A percentile compares a stretch with the other conserved stretches of the same genome.
Evolutionary conservation across 805 yeast genomes (phyloP).

Genomic region (Wickerhamiella azymoides): DNA sequence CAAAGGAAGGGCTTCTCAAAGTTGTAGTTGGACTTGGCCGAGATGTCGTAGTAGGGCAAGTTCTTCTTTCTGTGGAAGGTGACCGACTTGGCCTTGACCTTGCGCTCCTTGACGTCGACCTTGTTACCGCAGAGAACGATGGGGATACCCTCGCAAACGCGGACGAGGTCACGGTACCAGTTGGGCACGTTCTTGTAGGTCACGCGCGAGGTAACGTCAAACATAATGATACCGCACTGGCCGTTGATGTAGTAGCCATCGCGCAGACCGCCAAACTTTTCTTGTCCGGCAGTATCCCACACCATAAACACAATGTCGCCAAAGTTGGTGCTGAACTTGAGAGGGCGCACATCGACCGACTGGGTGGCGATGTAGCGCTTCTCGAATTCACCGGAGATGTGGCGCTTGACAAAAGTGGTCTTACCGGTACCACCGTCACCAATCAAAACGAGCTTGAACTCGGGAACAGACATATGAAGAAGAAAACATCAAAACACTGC

Average conservation of each 20-base stretch:
- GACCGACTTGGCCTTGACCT: slow-evolving; percentile 98
- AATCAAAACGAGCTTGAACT: slow-evolving; percentile 95
- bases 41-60: slow-evolving; percentile 97
- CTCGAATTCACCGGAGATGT: slow-evolving; percentile 96
- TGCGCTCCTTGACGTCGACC: slow-evolving; percentile 99
- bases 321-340: slow-evolving; percentile 93
- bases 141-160: slow-evolving; percentile 99
- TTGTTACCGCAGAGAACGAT: slow-evolving; percentile 98
- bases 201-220: slow-evolving; percentile 98
- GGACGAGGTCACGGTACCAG: slow-evolving; percentile 99
- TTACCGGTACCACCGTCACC: slow-evolving; percentile 99
- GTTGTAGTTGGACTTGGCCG: slow-evolving; percentile 99
- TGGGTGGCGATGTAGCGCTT: slow-evolving; percentile 97
- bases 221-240: slow-evolving; percentile 99
- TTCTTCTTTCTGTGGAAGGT: slow-evolving; percentile 99
- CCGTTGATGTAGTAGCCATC: slow-evolving; percentile 99
- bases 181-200: slow-evolving; percentile 99
- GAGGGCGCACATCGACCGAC: slow-evolving; percentile 99
- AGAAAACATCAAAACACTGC: slow-evolving; percentile 1
- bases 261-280: slow-evolving; percentile 98
- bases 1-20: slow-evolving; percentile 99
- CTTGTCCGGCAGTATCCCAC: slow-evolving; percentile 99
- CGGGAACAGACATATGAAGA: slow-evolving; percentile 41
- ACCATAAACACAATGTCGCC: slow-evolving; percentile 99
- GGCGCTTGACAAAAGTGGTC: slow-evolving; percentile 99